Evolutionary conservation across 2,329 filamentous ascomycete genomes (phyloP).

Genomic region (Cercospora citrullina): DNA sequence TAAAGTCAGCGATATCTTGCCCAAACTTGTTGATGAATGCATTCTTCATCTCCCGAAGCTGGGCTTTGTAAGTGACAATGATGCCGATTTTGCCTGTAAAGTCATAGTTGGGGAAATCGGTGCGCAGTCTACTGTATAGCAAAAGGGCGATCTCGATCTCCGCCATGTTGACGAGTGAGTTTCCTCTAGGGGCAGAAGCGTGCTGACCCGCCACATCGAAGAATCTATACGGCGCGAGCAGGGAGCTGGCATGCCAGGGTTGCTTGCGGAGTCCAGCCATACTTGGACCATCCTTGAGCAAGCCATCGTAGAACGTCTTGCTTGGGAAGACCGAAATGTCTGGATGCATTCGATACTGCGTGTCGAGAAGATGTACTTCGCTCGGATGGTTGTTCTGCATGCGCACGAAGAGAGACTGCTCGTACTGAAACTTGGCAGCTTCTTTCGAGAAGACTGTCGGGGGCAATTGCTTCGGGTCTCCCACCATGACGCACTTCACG

Average conservation of each 20-base stretch:
- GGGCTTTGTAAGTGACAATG: conserved; percentile 97
- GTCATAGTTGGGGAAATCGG: conserved; percentile 64
- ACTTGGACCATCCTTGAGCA: conserved; percentile 71
- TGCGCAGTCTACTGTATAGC: conserved; percentile 75
- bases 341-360: conserved; percentile 98
- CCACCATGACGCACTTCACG: conserved; percentile 93
- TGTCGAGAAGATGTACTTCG: conserved; percentile 91
- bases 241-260: conserved; percentile 79
- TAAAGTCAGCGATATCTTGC: conserved; percentile 68
- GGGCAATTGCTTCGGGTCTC: conserved; percentile 94
- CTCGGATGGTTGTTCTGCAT: conserved; percentile 92
- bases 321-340: conserved; percentile 93
- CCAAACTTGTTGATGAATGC: conserved; percentile 75
- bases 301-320: conserved; percentile 85
- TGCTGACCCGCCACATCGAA: conserved; percentile 93
- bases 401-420: conserved; percentile 95
- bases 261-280: conserved; percentile 75
- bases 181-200: conserved; percentile 74
- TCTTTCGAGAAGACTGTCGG: conserved; percentile 94
- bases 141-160: conserved; percentile 85
- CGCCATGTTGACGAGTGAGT: conserved; percentile 84
- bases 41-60: conserved; percentile 74
- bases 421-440: conserved; percentile 88
- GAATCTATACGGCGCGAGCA: conserved; percentile 92
- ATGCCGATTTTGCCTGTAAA: conserved; percentile 76